phyloP scores from a whole-genome alignment of 2,329 filamentous ascomycete genomes.

The Dactylella cylindrospora region DNA sequence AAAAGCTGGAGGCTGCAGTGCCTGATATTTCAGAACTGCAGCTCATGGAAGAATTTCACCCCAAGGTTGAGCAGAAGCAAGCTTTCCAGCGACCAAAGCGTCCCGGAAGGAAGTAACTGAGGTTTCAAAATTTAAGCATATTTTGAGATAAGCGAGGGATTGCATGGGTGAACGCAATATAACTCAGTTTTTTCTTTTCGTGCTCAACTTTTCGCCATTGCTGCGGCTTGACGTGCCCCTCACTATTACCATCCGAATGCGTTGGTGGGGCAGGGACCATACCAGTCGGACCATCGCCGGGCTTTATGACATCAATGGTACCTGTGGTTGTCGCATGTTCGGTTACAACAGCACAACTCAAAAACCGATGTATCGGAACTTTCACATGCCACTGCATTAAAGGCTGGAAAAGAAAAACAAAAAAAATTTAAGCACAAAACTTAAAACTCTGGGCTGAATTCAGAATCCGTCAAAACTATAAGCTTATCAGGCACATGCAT shows the following conservation, averaged over 20 bases:
- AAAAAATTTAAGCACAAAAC: background rate
- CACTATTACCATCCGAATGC: slow-evolving; percentile 21
- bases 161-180: background rate
- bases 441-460: slow-evolving; percentile 19
- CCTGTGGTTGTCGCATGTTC: slow-evolving; percentile 23
- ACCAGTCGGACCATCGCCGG: slow-evolving; percentile 44
- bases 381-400: slow-evolving; percentile 21
- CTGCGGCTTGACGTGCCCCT: slow-evolving; percentile 19
- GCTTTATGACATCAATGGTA: slow-evolving; percentile 37
- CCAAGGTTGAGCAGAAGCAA: slow-evolving; percentile 65
- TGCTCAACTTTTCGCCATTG: background rate
- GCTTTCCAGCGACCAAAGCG: slow-evolving; percentile 77
- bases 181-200: background rate
- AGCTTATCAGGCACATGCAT: slow-evolving; percentile 44
- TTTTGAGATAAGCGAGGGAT: slow-evolving; percentile 38
- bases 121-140: slow-evolving; percentile 14
- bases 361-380: slow-evolving; percentile 26
- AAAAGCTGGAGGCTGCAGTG: slow-evolving; percentile 63
- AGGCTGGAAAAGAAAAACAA: background rate
- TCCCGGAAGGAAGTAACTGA: slow-evolving; percentile 62
- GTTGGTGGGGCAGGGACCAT: slow-evolving; percentile 36
- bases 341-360: slow-evolving; percentile 34
- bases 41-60: slow-evolving; percentile 68
- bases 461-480: slow-evolving; percentile 28
- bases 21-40: slow-evolving; percentile 67